Evolutionary conservation across 495 filamentous ascomycete species (phyloP).

Genomic region (Trichoderma gamsii): DNA sequence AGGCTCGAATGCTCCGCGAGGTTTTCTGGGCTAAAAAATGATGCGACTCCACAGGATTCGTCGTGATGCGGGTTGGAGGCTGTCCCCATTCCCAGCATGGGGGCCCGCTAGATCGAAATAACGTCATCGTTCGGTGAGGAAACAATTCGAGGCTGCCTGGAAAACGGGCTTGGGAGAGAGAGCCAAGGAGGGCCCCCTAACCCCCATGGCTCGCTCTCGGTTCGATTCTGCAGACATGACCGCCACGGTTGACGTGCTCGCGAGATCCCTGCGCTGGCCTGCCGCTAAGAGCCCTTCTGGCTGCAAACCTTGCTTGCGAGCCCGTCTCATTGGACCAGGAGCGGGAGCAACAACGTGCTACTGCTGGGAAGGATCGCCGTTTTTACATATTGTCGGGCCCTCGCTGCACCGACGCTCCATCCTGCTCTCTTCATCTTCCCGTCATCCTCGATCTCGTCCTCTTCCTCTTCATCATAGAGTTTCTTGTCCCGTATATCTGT

Average conservation of each 20-base stretch:
- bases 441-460: neutral
- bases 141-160: neutral
- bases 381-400: conserved; percentile 9
- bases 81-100: neutral
- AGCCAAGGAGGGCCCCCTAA: no score
- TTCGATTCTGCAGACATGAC: neutral
- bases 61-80: neutral
- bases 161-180: no score
- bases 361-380: neutral
- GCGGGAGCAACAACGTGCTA: neutral
- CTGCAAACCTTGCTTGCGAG: conserved; percentile 2
- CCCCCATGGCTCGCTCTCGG: no score
- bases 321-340: neutral
- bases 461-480: neutral
- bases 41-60: neutral
- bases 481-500: neutral
- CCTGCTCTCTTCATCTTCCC: neutral
- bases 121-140: neutral
- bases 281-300: neutral
- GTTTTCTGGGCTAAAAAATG: neutral
- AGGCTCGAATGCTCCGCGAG: neutral
- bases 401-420: neutral
- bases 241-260: conserved; percentile 11
- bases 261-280: neutral
- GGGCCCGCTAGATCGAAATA: conserved; percentile 12